Evolutionary conservation across 495 filamentous ascomycete genomes (phyloP).

Genomic region (Thozetella sp.): DNA sequence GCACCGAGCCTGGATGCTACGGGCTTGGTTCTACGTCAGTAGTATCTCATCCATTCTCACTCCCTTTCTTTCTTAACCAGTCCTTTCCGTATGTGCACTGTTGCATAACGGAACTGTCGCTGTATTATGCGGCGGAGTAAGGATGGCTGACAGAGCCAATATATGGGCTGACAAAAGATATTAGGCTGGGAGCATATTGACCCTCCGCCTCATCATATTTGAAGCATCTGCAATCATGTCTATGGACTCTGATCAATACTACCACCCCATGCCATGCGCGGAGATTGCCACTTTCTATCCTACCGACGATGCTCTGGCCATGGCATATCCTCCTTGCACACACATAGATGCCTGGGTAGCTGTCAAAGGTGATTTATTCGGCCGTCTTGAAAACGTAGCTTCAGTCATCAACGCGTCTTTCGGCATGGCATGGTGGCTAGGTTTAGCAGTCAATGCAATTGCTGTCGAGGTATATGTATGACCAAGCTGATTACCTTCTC

Average conservation of each 20-base stretch:
- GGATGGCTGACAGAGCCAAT: too few relatives aligned
- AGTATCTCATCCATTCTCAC: neutral
- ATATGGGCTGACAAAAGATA: too few relatives aligned
- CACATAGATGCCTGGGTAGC: constrained; percentile 15
- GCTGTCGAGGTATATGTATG: constrained; percentile 57
- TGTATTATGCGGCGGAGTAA: too few relatives aligned
- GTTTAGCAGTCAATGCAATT: constrained; percentile 43
- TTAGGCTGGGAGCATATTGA: constrained; percentile 49
- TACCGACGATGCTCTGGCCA: constrained; percentile 37
- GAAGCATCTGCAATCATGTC: constrained; percentile 28
- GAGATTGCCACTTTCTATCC: constrained; percentile 32
- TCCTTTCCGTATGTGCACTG: too few relatives aligned
- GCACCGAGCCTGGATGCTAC: constrained; percentile 62
- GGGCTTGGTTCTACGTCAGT: constrained; percentile 46
- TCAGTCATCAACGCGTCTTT: constrained; percentile 38
- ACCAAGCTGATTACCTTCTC: constrained; percentile 27
- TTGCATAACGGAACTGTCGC: too few relatives aligned
- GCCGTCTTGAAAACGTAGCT: constrained; percentile 20
- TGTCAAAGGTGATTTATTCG: constrained; percentile 25
- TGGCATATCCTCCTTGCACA: constrained; percentile 16
- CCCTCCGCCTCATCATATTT: constrained; percentile 42
- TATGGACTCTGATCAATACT: constrained; percentile 23
- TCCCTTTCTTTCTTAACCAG: too few relatives aligned
- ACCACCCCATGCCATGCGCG: constrained; percentile 35
- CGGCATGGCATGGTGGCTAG: constrained; percentile 45